A percentile compares a stretch with the other conserved stretches of the same genome.
Evolutionary conservation across 1,139 yeast genomes (phyloP).

Genomic region (Pneumocystis carinii): DNA sequence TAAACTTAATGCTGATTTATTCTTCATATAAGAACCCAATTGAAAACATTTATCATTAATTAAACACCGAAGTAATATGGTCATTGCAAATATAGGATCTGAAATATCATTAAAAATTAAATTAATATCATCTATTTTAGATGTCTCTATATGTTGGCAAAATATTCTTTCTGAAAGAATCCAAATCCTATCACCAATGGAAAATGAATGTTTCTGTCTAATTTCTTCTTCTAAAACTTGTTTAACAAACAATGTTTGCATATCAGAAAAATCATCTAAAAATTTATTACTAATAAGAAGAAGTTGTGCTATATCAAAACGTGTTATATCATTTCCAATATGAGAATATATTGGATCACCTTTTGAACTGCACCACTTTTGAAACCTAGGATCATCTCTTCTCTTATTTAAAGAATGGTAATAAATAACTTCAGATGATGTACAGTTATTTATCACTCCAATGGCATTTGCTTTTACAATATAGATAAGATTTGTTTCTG

Average conservation of each 20-base stretch:
- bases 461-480: background rate
- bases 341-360: background rate
- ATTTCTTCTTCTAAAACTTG: slow-evolving; percentile 1
- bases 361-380: background rate
- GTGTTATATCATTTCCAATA: background rate
- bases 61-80: background rate
- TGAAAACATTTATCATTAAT: background rate
- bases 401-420: background rate
- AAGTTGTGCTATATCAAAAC: background rate
- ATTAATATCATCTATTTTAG: background rate
- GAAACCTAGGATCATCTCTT: background rate
- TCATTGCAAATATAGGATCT: background rate
- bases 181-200: background rate
- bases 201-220: slow-evolving; percentile 1
- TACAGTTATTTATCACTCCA: background rate
- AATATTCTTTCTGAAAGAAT: background rate
- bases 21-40: background rate
- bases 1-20: background rate
- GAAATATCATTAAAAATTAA: background rate
- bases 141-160: background rate
- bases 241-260: background rate
- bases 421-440: background rate
- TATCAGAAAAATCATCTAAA: background rate
- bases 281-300: background rate
- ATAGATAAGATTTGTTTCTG: background rate